Evolutionary conservation across 2,329 filamentous ascomycete species (phyloP), one percentile per base, ranked within the genome.

Genomic region (Lecanicillium sp.): DNA sequence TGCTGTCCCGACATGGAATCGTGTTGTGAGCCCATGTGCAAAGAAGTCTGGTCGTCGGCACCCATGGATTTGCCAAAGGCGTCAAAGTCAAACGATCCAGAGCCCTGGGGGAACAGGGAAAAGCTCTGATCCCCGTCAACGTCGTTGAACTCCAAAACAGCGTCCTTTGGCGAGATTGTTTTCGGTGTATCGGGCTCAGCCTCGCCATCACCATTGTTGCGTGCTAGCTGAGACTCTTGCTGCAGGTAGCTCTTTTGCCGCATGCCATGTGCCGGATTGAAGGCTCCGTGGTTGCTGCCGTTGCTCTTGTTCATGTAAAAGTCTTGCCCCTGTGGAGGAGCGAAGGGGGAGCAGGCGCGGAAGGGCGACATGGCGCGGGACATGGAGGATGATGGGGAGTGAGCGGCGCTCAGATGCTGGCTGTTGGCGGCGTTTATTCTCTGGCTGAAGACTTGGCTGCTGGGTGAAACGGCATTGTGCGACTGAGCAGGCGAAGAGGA

Each of bases 141-240:
- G 29, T 92, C 87, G 44, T 82, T 77, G 56, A 89, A 95, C 44
- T 96, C 89, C 36, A 96, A 65, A 43, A 94, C 64, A 2, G 89
- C 86, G 53, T 97, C 90, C 63, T 94, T 94, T 17, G 90, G 92
- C 2, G 90, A 97, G 33, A 98, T 95, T 0, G 90, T 95, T 60
- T 87, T 86, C n/a, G 82, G 72, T 0, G 71, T 72, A 5, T 69
- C 59, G 1, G 68, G 64, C 33, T 71, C 60, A 19, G 63, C 49
- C 54, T 50, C 46, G 62, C 53, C 41, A 57, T 46, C 37, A 48
- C 45, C 69, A 52, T 27, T 69, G 64, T 15, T 68, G 61, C 30
- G 65, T 14, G 66, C 46, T 9, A 63, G 55, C 37, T 64, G 62
- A 0, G 71, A 72, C 42, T 81, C 79, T 30, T 75, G 74, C 50